Base-by-base conservation (phyloP, 495 filamentous ascomycete species). In the Glarea lozoyensis region DNA sequence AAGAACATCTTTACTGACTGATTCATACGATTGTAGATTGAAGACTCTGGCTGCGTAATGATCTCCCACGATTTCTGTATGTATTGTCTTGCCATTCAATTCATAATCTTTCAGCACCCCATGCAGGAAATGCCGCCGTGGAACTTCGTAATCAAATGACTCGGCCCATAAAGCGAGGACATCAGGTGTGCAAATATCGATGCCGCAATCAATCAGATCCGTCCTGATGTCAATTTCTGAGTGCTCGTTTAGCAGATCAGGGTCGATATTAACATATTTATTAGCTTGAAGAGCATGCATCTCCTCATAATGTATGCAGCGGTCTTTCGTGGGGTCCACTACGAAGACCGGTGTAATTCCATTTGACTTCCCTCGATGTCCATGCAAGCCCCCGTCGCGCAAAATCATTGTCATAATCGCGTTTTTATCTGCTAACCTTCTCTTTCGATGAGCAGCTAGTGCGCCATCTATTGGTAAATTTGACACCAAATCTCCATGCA, bases 401-500 rank as follows among this genome's bases (percentile, higher is more conserved):
- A 97, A 64, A 17, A 99, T 71, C 79, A 97, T 88, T 18, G 92
- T 99, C 93, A 99, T 99, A 64, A 95, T 96, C 11, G 90, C 87
- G 59, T 94, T 88, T 57, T 92, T 90, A 63, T 94, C 85, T 38
- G 76, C 75, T 57, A 79, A 78, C 31, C 92, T 80, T 23, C 92
- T 82, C 36, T 80, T 77, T 40, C 85, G 77, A 60, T 99, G 92
- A 27, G 73, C 76, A 4, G 77, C 70, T 35, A 99, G 64, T n/a
- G 81, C 83, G 33, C 65, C 70, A 50, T 88, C 86, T 17, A 99
- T 80, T 7, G 81, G 75, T 35, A 97, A 59, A 55, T 96, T 99
- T 49, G 86, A 80, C 52, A 99, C 79, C n/a, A 97, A 71, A 59
- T 99, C 92, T 30, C 90, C 92, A 59, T 90, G 88, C 18, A 97